Evolutionary conservation across 2,329 filamentous ascomycete species (phyloP).

Genomic region (Penicillium sp.): DNA sequence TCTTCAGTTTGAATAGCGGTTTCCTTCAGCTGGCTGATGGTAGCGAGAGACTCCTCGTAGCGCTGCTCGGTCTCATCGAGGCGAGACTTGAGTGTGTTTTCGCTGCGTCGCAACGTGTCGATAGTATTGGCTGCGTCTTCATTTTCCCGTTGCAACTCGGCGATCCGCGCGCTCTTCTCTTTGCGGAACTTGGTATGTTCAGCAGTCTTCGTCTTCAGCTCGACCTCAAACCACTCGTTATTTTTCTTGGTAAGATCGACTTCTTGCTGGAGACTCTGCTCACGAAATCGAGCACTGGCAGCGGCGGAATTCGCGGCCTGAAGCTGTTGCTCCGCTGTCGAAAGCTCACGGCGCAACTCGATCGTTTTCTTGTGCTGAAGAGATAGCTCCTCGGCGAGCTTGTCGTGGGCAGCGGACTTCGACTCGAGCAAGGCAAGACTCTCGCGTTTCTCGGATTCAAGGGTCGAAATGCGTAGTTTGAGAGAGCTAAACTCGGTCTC

Average conservation of each 20-base stretch:
- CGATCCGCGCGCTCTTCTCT: conserved; percentile 87
- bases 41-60: conserved; percentile 78
- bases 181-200: conserved; percentile 90
- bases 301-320: conserved; percentile 79
- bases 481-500: conserved; percentile 73
- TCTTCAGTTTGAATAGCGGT: conserved; percentile 80
- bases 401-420: conserved; percentile 83
- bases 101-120: conserved; percentile 76
- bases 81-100: conserved; percentile 76
- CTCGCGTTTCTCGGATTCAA: conserved; percentile 91
- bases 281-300: conserved; percentile 82
- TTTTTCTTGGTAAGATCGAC: conserved; percentile 85
- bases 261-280: conserved; percentile 88
- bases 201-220: conserved; percentile 84
- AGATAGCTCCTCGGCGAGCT: conserved; percentile 81
- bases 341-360: conserved; percentile 79
- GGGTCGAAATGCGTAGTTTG: conserved; percentile 77
- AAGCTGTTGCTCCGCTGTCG: conserved; percentile 76
- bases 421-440: conserved; percentile 85
- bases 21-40: conserved; percentile 83
- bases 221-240: conserved; percentile 89
- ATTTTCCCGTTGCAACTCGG: conserved; percentile 82
- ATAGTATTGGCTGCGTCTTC: conserved; percentile 79
- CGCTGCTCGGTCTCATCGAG: conserved; percentile 83
- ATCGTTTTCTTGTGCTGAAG: conserved; percentile 87